These are phyloP conservation scores for Amphichorda felina DNA, from an alignment of 2,329 filamentous ascomycete species.

Conservation along the genomic window DNA sequence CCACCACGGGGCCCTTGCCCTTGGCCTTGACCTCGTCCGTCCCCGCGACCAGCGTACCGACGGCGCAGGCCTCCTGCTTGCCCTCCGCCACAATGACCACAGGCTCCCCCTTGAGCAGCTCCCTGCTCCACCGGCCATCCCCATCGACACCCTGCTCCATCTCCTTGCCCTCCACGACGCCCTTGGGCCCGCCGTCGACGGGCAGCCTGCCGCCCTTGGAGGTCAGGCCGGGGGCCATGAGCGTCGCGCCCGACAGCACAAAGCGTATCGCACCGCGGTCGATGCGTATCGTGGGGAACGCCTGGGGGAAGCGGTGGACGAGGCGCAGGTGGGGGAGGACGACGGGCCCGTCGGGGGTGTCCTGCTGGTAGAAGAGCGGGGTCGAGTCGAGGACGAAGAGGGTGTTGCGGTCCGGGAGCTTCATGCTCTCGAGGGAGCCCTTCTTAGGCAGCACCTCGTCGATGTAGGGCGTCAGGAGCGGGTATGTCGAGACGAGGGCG, in stretches of 20 bases:
- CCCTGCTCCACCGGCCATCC: slow-evolving; percentile 47
- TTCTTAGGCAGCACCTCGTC: slow-evolving; percentile 96
- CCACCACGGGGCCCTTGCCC: slow-evolving; percentile 88
- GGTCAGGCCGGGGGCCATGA: slow-evolving; percentile 94
- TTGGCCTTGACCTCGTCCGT: slow-evolving; percentile 89
- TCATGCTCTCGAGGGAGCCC: slow-evolving; percentile 77
- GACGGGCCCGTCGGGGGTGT: slow-evolving; percentile 53
- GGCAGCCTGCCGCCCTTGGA: slow-evolving; percentile 73
- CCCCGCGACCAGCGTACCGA: slow-evolving; percentile 72
- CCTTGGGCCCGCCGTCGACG: slow-evolving; percentile 24
- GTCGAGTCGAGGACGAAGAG: slow-evolving; percentile 72
- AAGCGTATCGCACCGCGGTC: slow-evolving; percentile 95
- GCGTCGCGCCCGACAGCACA: slow-evolving; percentile 80
- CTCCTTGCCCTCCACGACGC: slow-evolving; percentile 26
- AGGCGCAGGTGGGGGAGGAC: slow-evolving; percentile 84
- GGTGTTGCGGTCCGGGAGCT: slow-evolving; percentile 81
- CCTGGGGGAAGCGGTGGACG: slow-evolving; percentile 79
- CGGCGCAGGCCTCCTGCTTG: slow-evolving; percentile 81
- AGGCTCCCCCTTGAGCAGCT: slow-evolving; percentile 68
- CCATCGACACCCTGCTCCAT: slow-evolving; percentile 28
- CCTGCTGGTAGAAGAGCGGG: slow-evolving; percentile 87
- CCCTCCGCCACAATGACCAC: slow-evolving; percentile 89
- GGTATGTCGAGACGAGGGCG: slow-evolving; percentile 75
- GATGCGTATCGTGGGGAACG: slow-evolving; percentile 76
- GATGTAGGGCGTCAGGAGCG: slow-evolving; percentile 74